Percentiles rank a stretch among this genome's conserved stretches.
These are phyloP conservation scores for Rosa chinensis DNA, from an alignment of 306 rosid genomes.

Conservation along the genomic window DNA sequence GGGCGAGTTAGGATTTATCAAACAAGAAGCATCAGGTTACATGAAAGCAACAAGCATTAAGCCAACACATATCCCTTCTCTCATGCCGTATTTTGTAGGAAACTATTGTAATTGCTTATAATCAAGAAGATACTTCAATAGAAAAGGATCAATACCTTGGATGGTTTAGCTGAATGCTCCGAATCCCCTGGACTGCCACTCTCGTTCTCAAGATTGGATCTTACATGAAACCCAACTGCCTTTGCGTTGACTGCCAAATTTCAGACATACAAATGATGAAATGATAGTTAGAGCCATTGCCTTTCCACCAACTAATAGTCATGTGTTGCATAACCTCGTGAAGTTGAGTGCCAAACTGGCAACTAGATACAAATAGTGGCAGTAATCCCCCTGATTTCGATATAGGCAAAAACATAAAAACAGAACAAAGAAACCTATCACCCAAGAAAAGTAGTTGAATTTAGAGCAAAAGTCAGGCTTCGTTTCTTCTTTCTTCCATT, in stretches of 20 bases:
- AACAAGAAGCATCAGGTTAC: background rate
- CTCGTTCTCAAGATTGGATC: slow-evolving; percentile 40
- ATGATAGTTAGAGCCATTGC: background rate
- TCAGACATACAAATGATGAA: slow-evolving; percentile 14
- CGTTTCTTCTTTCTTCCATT: no score
- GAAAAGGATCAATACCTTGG: slow-evolving; percentile 30
- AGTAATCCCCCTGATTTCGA: no score
- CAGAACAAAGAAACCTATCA: no score
- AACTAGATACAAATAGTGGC: no score
- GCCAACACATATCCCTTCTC: background rate
- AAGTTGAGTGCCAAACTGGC: background rate
- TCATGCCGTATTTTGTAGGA: background rate
- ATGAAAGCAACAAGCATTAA: background rate
- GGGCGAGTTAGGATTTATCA: background rate
- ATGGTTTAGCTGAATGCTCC: slow-evolving; percentile 28
- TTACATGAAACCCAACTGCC: slow-evolving; percentile 28
- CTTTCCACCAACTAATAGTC: background rate
- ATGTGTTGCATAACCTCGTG: background rate
- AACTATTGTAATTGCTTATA: background rate
- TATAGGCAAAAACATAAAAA: no score
- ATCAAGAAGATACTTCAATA: background rate
- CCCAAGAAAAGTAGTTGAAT: no score
- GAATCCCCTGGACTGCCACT: slow-evolving; percentile 29
- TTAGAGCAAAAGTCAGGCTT: no score
- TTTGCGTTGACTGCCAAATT: slow-evolving; percentile 35